phyloP scores from a whole-genome alignment of 306 rosid species.

The Quillaja saponaria region DNA sequence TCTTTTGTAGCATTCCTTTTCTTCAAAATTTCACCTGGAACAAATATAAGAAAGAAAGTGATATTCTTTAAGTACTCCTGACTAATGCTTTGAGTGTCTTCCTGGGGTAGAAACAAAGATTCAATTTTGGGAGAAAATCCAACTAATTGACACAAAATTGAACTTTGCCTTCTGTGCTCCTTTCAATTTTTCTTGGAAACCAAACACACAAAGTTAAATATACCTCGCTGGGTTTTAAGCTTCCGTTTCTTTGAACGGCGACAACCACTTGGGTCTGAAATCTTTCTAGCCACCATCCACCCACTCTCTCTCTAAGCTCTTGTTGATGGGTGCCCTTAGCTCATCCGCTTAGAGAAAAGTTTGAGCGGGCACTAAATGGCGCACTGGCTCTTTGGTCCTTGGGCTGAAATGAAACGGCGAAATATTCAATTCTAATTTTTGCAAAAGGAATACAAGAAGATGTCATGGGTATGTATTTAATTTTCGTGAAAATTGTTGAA shows the following conservation, averaged over 20 bases:
- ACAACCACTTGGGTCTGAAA: background rate
- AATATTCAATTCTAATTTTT: no score
- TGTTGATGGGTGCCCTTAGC: no score
- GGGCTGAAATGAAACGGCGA: no score
- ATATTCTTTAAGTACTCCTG: background rate
- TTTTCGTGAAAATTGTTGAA: no score
- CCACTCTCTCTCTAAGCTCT: no score
- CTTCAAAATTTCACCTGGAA: slow-evolving; percentile 22
- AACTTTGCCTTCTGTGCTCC: background rate
- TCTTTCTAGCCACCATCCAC: slow-evolving; percentile 7
- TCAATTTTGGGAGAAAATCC: background rate
- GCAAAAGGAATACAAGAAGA: no score
- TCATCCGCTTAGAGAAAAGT: no score
- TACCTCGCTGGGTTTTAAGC: slow-evolving; percentile 8
- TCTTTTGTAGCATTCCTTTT: background rate
- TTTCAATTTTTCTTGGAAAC: slow-evolving; percentile 5
- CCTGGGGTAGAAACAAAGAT: background rate
- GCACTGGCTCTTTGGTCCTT: no score
- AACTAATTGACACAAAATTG: background rate
- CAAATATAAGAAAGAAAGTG: background rate
- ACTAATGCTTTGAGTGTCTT: background rate
- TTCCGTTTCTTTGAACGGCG: slow-evolving; percentile 4
- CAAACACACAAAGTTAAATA: background rate
- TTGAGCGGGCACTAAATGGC: no score
- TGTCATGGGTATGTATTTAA: no score